Percentiles rank a stretch among this genome's conserved stretches.
Conservation (phyloP, 2,329 filamentous ascomycete genomes). For the Microcyclospora tardicrescens region DNA sequence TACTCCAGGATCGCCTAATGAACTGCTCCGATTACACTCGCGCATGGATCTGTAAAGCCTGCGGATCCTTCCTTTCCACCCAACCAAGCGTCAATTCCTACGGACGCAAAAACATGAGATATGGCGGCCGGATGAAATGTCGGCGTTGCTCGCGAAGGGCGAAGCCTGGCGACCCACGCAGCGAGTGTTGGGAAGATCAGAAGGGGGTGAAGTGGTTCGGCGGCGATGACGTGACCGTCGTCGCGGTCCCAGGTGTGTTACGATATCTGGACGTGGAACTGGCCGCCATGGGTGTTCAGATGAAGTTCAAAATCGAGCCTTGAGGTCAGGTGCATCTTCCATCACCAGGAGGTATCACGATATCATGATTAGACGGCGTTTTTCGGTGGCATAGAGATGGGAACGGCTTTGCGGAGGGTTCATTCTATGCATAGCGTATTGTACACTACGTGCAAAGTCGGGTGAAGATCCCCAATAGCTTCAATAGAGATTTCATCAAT, state of each 20-base stretch:
- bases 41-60: constrained; percentile 77
- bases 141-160: constrained; percentile 23
- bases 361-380: too few species aligned
- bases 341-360: too few species aligned
- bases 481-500: too few species aligned
- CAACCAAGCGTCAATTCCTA: constrained; percentile 55
- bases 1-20: constrained; percentile 87
- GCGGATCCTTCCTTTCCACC: constrained; percentile 81
- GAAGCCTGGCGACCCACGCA: constrained; percentile 24
- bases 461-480: too few species aligned
- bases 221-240: constrained; percentile 78
- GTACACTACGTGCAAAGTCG: too few species aligned
- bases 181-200: constrained; percentile 77
- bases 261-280: constrained; percentile 91
- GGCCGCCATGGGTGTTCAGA: constrained; percentile 87
- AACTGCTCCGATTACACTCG: constrained; percentile 93
- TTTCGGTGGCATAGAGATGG: too few species aligned
- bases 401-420: too few species aligned
- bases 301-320: constrained; percentile 72
- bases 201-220: constrained; percentile 73
- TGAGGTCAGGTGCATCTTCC: constrained; percentile 9
- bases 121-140: constrained; percentile 22
- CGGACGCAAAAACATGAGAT: constrained; percentile 12
- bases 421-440: too few species aligned
- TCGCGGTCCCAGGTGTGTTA: constrained; percentile 84